These are phyloP conservation scores for Brassica incana DNA, from an alignment of 345 rosid genomes.

Conservation along the genomic window DNA sequence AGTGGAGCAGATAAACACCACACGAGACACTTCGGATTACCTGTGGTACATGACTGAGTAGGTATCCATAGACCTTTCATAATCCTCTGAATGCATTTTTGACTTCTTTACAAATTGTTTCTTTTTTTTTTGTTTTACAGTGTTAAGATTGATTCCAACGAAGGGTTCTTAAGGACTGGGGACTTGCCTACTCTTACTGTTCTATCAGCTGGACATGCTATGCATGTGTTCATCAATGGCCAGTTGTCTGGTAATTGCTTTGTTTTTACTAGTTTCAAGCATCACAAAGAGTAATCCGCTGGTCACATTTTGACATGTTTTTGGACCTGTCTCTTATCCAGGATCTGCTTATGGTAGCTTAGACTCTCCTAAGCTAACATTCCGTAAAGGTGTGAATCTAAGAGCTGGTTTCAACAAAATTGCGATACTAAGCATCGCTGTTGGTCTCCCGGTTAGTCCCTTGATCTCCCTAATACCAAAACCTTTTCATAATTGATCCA, in stretches of 20 bases:
- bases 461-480: conserved; percentile 24
- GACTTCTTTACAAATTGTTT: neutral
- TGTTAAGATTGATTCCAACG: conserved; percentile 47
- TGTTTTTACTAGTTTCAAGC: neutral
- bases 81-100: conserved; percentile 1
- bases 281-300: neutral
- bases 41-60: conserved; percentile 99
- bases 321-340: conserved; percentile 32
- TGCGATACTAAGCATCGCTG: conserved; percentile 83
- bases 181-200: conserved; percentile 58
- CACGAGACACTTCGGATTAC: conserved; percentile 85
- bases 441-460: conserved; percentile 90
- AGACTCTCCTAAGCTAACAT: conserved; percentile 84
- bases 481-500: neutral
- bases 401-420: conserved; percentile 87
- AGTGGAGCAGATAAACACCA: conserved; percentile 94
- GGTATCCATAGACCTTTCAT: conserved; percentile 40
- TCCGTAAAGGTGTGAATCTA: conserved; percentile 63
- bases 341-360: conserved; percentile 93
- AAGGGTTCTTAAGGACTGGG: conserved; percentile 63
- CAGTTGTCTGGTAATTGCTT: conserved; percentile 60
- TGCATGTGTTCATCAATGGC: conserved; percentile 89
- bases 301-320: conserved; percentile 16
- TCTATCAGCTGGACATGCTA: conserved; percentile 92
- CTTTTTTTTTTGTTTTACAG: conserved; percentile 34